Evolutionary conservation across 2,329 filamentous ascomycete genomes (phyloP).

Genomic region (Cladobotryum protrusum): DNA sequence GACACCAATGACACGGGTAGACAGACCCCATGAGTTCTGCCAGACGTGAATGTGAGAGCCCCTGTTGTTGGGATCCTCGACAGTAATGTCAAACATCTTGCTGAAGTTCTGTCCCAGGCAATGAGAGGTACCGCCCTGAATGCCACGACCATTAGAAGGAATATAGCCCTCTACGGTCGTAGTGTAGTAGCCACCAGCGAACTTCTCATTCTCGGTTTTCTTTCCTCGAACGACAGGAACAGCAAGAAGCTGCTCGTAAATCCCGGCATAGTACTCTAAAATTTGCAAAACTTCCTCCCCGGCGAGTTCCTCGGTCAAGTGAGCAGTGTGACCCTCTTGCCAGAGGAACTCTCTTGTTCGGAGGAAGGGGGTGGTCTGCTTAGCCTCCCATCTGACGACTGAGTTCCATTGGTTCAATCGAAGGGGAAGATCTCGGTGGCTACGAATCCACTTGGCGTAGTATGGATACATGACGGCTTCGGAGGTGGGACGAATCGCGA

Average conservation of each 20-base stretch:
- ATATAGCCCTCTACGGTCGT: conserved; percentile 97
- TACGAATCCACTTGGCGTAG: conserved; percentile 95
- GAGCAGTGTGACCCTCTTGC: conserved; percentile 93
- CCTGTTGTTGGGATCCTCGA: conserved; percentile 83
- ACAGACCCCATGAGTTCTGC: conserved; percentile 99
- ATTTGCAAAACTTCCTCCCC: conserved; percentile 86
- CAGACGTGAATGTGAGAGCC: conserved; percentile 80
- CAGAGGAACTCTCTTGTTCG: conserved; percentile 92
- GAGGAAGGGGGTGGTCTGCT: conserved; percentile 82
- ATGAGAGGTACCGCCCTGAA: conserved; percentile 93
- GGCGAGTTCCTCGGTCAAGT: conserved; percentile 76
- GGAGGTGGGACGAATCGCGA: conserved; percentile 62
- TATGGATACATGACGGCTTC: conserved; percentile 90
- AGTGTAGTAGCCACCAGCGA: conserved; percentile 92
- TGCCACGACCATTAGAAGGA: conserved; percentile 88
- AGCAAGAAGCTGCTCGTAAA: conserved; percentile 90
- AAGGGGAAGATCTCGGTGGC: conserved; percentile 88
- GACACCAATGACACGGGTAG: conserved; percentile 93
- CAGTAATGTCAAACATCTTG: conserved; percentile 98
- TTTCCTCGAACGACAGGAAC: conserved; percentile 88
- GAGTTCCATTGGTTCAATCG: conserved; percentile 98
- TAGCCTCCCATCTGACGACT: conserved; percentile 89
- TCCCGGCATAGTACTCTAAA: conserved; percentile 81
- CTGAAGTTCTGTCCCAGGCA: conserved; percentile 95
- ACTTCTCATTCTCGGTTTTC: conserved; percentile 98